Evolutionary conservation across 805 yeast species (phyloP), one percentile per base, ranked within the genome.

Genomic region (Nakazawaea laoshanensis): DNA sequence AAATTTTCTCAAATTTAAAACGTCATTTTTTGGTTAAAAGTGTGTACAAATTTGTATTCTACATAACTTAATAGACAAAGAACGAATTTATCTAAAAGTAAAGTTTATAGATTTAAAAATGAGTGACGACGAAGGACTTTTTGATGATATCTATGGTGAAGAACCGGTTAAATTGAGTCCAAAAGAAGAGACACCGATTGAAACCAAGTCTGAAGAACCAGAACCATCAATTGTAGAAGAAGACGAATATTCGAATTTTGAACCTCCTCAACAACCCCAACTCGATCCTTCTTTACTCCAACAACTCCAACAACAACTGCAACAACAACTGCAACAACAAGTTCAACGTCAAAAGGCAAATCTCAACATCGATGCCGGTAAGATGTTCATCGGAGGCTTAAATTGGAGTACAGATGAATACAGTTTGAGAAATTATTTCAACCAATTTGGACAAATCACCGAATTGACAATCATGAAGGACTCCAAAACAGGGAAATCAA

Each of bases 371-470:
- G 43, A 35, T 17, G 35, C 39, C n/a, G 94, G 94, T 35, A 87
- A 87, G 53, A 83, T 87, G 94, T 87, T 87, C 50, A 74, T 86
- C 55, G 98, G 98, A 42, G 98, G 98, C 32, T 74, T 89, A 47
- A 92, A 89, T 50, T 89, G 97, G 97, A 96, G 89, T 52, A 89
- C 98, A 11, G 78, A 88, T 10, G 97, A 89, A 50, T 94, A 87
- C 42, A 74, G 81, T 21, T 62, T 89, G 58, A 76, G 70, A 44
- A 78, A 75, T 35, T 89, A 89, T 54, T 89, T 89, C 53, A 63
- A 79, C 30, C 79, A 88, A 55, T 89, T 73, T 53, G 98, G 98
- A 46, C 89, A 81, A 42, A 88, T 89, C 35, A 53, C 74, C 26
- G 96, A 88, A 44, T 74, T 83, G 48, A 84, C 89, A 24, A 89